Base-by-base conservation (phyloP, 345 rosid species). In the Salix dunnii region DNA sequence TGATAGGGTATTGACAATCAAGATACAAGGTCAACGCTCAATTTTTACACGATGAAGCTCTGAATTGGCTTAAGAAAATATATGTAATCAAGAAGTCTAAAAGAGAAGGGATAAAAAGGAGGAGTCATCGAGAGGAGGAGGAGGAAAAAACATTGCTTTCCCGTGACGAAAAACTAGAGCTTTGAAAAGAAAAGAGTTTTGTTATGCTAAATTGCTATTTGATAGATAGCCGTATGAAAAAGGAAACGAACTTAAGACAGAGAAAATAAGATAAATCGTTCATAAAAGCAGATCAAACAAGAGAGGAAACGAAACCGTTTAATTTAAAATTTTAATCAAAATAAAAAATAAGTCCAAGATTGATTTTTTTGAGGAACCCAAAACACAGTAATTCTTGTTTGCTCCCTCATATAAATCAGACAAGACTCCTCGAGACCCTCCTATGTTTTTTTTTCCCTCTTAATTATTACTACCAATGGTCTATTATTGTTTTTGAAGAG, bases 221-320 rank as follows among this genome's bases (percentile, higher is more conserved):
- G 61, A 48, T 28, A 36, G 30, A 53, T 36, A 42, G 46, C 46
- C 46, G 28, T 8, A 73, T 14, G 10, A 72, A 20, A n/a, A 73
- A 69, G 64, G 74, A 69, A n/a, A 80, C 33, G 65, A 43, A 74
- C 5, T 46, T 28, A 74, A 33, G 65, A 40, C 67, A 12, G 31
- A 77, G 69, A 77, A 27, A 43, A 77, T 42, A 5, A 70, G 69
- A 69, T 70, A 77, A 48, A 74, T 64, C 23, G 74, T 30, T 33
- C 20, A 66, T 49, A 77, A 70, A 25, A 70, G 76, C 12, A 77
- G 27, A 81, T 69, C 73, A 48, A 73, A 53, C 48, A 33, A 74
- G 36, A 46, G 25, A 13, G 40, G 21, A 49, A 74, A 70, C 0
- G 84, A 65, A 53, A 64, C 76, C 81, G 74, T 77, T 53, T 49